Conservation (phyloP, 176 grass and related monocot genomes). For the Pontederia paniculata region DNA sequence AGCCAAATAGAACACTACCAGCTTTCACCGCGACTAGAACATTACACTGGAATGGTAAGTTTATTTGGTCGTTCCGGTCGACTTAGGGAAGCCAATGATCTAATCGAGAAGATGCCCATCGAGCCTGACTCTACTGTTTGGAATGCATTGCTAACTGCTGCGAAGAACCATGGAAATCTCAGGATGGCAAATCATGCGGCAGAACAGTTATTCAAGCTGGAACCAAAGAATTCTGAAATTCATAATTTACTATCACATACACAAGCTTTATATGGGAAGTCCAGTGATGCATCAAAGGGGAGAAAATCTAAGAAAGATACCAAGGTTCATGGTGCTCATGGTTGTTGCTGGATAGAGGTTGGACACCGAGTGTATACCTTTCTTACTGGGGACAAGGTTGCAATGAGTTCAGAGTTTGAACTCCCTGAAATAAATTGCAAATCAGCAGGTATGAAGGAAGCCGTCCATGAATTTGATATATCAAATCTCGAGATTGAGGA, state of each 20-base stretch:
- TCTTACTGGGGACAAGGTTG: constrained; percentile 23
- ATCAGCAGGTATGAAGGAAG: constrained; percentile 23
- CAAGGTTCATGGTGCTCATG: constrained; percentile 11
- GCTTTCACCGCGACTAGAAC: constrained; percentile 37
- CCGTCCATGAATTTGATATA: constrained; percentile 15
- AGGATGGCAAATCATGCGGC: constrained; percentile 36
- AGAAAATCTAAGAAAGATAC: constrained; percentile 4
- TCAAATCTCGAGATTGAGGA: constrained; percentile 32
- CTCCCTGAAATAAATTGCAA: constrained; percentile 10
- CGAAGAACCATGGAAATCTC: constrained; percentile 41
- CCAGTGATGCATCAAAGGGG: constrained; percentile 4
- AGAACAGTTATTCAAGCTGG: constrained; percentile 30
- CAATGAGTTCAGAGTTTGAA: neutral
- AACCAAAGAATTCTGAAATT: constrained; percentile 33
- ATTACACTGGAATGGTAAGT: constrained; percentile 50
- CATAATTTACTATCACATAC: constrained; percentile 31
- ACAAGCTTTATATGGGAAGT: constrained; percentile 29
- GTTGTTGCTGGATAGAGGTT: constrained; percentile 44
- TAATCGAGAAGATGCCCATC: constrained; percentile 51
- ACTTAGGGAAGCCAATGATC: constrained; percentile 46
- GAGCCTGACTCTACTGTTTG: constrained; percentile 41
- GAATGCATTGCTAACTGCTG: constrained; percentile 46
- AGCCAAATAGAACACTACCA: constrained; percentile 37
- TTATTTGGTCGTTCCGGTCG: constrained; percentile 50
- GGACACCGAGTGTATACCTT: constrained; percentile 44